Base-by-base conservation (phyloP, 768 basidiomycete species). In the Mycena rosella region DNA sequence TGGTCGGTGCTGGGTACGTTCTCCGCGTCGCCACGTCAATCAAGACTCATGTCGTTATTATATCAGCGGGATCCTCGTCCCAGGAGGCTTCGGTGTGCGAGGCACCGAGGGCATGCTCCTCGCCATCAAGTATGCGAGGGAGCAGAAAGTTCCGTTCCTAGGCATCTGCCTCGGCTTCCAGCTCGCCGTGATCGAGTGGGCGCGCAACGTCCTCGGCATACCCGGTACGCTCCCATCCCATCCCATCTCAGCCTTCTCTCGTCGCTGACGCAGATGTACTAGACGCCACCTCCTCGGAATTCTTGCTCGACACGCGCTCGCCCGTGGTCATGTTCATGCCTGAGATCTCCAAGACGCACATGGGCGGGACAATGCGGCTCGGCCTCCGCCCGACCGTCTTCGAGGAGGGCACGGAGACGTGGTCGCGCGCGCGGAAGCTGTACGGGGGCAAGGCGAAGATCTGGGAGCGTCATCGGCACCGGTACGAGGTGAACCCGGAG, bases 331-430 rank as follows among this genome's bases (percentile, higher is more conserved):
- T 99, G 72, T 99, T 96, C 87, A 99, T 99, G 98, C 98, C 98
- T 20, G 98, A 99, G 78, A 94, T 99, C 73, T 98, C 96, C 14
- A 93, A 92, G 77, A 98, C 96, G 15, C 96, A 99, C 71, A 95
- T 99, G 89, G 98, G 98, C 57, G 98, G 98, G 24, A 99, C 97
- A n/a, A 99, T 99, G 98, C 91, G 98, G 15, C 88, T 98, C n/a
- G 98, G 98, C 26, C 85, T 99, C 45, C 90, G 97, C n/a, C 96
- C 97, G 5, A 99, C 97, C 2, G 87, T 98, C 52, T 98, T 99
- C 78, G 88, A 91, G 63, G 78, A 84, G 11, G 85, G 82, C 15
- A 90, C 89, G 1, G 91, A 91, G 74, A 74, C 77, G 20, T 94
- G 91, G 91, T 91, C 90, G 52, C 88, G 88, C 67, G 81, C 87